phyloP scores from a whole-genome alignment of 305 asterid genomes.

The Rubia peregrina region DNA sequence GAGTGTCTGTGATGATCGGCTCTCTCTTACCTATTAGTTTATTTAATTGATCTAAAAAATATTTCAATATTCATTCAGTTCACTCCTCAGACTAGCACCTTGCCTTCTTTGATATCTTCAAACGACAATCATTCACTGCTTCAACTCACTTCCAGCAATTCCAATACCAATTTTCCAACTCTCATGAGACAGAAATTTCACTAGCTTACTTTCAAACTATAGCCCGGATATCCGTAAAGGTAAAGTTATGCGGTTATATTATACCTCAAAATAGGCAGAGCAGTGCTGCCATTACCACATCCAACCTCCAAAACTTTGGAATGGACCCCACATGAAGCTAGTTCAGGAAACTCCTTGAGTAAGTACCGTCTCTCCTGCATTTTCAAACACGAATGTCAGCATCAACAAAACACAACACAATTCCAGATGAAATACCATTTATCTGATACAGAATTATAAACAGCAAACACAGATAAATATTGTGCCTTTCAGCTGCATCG shows the following conservation, averaged over 20 bases:
- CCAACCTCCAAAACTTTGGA: constrained; percentile 81
- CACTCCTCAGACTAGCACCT: not conserved
- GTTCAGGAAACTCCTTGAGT: constrained; percentile 73
- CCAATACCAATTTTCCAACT: not conserved
- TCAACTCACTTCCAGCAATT: not conserved
- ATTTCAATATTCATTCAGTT: not conserved
- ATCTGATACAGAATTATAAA: not conserved
- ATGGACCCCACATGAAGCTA: constrained; percentile 51
- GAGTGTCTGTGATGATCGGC: not conserved
- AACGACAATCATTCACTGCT: not conserved
- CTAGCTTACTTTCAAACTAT: not conserved
- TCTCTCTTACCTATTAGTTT: constrained; percentile 2
- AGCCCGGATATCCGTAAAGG: not conserved
- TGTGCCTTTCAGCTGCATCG: not conserved
- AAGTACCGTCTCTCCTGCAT: constrained; percentile 76
- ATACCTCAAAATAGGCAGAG: constrained; percentile 63
- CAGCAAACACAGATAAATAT: not conserved
- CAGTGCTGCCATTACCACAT: constrained; percentile 89
- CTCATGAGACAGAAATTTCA: not conserved
- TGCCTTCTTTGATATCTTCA: not conserved
- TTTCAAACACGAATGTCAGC: constrained; percentile 15
- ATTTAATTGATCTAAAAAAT: not conserved
- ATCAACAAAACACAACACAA: not conserved
- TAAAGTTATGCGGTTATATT: not conserved
- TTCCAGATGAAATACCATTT: too few relatives aligned